Percentiles rank a stretch among this genome's conserved stretches.
phyloP scores from a whole-genome alignment of 2,329 filamentous ascomycete species.

The Neoscytalidium dimidiatum region DNA sequence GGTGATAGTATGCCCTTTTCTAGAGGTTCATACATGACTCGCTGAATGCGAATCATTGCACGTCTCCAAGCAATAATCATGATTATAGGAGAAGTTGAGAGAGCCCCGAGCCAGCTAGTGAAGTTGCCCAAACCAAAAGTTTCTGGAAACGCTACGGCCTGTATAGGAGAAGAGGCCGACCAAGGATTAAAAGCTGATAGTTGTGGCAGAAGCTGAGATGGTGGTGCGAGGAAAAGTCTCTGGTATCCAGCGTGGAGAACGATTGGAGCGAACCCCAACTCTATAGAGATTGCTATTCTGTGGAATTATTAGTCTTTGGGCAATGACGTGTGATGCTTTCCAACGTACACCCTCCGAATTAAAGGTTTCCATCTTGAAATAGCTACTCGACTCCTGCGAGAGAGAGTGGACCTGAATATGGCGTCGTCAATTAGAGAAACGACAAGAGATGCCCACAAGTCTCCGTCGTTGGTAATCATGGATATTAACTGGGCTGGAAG shows the following conservation, averaged over 20 bases:
- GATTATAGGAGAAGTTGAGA: not conserved
- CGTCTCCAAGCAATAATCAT: constrained; percentile 16
- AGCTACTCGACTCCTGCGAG: not conserved
- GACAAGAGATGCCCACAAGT: constrained; percentile 10
- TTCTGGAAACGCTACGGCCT: not conserved
- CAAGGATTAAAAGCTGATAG: constrained; percentile 7
- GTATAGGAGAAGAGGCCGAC: constrained; percentile 2
- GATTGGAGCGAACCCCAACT: constrained; percentile 15
- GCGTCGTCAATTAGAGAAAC: constrained; percentile 9
- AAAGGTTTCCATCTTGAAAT: constrained; percentile 6
- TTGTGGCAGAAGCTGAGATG: constrained; percentile 3
- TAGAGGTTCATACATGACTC: constrained; percentile 18
- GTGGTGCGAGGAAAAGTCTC: constrained; percentile 5
- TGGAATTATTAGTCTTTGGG: not conserved
- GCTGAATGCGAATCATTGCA: constrained; percentile 10
- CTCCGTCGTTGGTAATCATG: constrained; percentile 20
- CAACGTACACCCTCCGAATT: constrained; percentile 11
- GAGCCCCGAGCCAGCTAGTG: constrained; percentile 23
- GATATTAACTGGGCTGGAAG: constrained; percentile 18
- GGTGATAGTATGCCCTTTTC: constrained; percentile 14
- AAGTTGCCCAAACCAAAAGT: constrained; percentile 30
- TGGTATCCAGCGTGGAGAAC: constrained; percentile 18
- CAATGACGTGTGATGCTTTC: not conserved
- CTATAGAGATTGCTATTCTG: constrained; percentile 5
- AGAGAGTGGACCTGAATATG: not conserved